Percentiles rank a stretch among this genome's conserved stretches.
phyloP scores from a whole-genome alignment of 2,329 filamentous ascomycete genomes.

The Phyllosticta citriasiana region DNA sequence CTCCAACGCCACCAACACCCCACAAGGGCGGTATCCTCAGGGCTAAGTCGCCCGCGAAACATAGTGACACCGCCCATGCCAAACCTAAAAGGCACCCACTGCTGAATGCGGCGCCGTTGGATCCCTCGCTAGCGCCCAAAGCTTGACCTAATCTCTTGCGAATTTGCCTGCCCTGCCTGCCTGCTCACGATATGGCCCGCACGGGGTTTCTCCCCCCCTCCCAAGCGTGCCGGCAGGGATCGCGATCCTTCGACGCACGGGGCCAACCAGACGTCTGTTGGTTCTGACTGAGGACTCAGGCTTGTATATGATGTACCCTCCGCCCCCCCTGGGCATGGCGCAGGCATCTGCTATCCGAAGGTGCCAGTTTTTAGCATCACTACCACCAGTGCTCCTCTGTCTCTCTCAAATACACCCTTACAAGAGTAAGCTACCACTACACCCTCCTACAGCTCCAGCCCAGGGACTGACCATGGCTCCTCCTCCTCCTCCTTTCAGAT shows the following conservation, averaged over 20 bases:
- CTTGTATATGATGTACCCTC: conserved; percentile 12
- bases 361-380: conserved; percentile 9
- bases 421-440: conserved; percentile 2
- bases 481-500: conserved; percentile 7
- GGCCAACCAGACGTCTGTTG: conserved; percentile 10
- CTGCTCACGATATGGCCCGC: conserved; percentile 22
- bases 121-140: background rate
- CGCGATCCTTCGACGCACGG: conserved; percentile 27
- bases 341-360: conserved; percentile 16
- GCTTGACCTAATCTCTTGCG: conserved; percentile 11
- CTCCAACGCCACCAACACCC: conserved; percentile 11
- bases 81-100: background rate
- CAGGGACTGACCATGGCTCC: conserved; percentile 23
- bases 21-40: conserved; percentile 10
- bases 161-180: conserved; percentile 3
- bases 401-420: conserved; percentile 2
- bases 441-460: conserved; percentile 1
- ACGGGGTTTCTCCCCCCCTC: conserved; percentile 14
- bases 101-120: background rate
- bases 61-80: conserved; percentile 7
- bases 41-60: conserved; percentile 5
- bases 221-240: conserved; percentile 17
- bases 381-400: background rate
- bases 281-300: conserved; percentile 9
- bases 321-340: conserved; percentile 24